A percentile compares a stretch with the other conserved stretches of the same genome.
Conservation (phyloP, 75 land plant genomes). For the Picea sitchensis region DNA sequence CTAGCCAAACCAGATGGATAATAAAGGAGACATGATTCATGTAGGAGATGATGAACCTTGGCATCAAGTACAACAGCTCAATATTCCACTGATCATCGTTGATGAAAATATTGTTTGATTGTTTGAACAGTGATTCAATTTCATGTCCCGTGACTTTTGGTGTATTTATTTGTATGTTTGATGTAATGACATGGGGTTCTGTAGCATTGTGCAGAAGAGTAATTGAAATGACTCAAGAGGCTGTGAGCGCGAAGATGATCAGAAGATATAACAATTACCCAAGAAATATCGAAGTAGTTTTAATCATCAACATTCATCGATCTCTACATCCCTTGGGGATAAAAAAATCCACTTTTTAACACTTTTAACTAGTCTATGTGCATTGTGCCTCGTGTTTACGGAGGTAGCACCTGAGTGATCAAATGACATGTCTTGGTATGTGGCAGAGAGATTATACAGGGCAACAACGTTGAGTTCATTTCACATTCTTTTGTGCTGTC, state of each 20-base stretch:
- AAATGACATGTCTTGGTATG: no score
- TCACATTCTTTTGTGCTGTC: background rate
- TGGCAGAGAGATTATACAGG: no score
- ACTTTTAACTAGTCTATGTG: background rate
- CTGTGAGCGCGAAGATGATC: conserved; percentile 8
- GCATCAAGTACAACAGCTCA: conserved; percentile 43
- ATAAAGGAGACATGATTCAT: conserved; percentile 93
- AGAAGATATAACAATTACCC: background rate
- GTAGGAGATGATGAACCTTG: conserved; percentile 98
- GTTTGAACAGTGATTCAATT: background rate
- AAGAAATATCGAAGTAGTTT: background rate
- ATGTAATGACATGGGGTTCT: conserved; percentile 36
- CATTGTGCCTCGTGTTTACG: background rate
- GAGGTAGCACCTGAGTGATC: background rate
- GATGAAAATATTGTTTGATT: background rate
- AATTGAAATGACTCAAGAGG: conserved; percentile 23
- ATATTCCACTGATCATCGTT: background rate
- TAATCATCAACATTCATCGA: background rate
- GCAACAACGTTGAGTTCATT: no score
- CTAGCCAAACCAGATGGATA: conserved; percentile 21
- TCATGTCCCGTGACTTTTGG: background rate
- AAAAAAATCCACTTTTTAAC: background rate
- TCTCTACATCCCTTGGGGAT: background rate
- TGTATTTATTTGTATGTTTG: conserved; percentile 5
- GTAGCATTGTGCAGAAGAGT: conserved; percentile 45